A percentile compares a stretch with the other conserved stretches of the same genome.
phyloP scores from a whole-genome alignment of 1,284 basidiomycete genomes.

The Apiotrichum laibachii region DNA sequence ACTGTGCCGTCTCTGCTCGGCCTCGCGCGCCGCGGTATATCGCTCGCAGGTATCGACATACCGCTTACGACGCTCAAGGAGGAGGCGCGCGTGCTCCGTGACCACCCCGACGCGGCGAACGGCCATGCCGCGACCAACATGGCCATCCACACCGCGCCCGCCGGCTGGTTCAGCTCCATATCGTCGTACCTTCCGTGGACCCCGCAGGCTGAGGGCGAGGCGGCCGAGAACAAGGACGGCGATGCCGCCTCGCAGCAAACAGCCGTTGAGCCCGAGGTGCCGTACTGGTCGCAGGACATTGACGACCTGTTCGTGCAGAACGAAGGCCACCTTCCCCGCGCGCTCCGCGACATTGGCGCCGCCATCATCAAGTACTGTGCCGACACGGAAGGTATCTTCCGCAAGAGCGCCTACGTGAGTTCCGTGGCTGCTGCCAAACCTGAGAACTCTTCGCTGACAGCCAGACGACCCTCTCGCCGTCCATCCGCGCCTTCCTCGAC shows the following conservation, averaged over 20 bases:
- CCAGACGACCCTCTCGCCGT: constrained; percentile 23
- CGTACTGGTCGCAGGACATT: constrained; percentile 15
- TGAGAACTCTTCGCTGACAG: background rate
- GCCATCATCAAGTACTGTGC: constrained; percentile 34
- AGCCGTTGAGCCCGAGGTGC: background rate
- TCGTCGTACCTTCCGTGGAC: constrained; percentile 1
- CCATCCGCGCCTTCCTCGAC: constrained; percentile 27
- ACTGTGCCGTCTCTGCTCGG: constrained; percentile 31
- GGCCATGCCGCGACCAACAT: background rate
- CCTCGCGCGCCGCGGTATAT: constrained; percentile 23
- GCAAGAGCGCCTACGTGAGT: constrained; percentile 35
- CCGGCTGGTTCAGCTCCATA: constrained; percentile 3
- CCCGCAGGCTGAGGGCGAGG: background rate
- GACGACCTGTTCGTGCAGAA: constrained; percentile 24
- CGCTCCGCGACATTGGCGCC: constrained; percentile 25
- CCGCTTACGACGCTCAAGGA: constrained; percentile 29
- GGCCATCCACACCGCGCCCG: background rate
- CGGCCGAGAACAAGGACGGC: background rate
- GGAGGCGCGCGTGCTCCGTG: constrained; percentile 29
- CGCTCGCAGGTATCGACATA: constrained; percentile 35
- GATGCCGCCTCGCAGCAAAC: background rate
- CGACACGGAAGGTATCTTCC: constrained; percentile 39
- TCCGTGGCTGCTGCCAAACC: too few species aligned
- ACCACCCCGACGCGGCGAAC: constrained; percentile 19
- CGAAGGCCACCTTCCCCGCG: constrained; percentile 23